Conservation (phyloP, 768 basidiomycete species). For the Leccinellum luteum region DNA sequence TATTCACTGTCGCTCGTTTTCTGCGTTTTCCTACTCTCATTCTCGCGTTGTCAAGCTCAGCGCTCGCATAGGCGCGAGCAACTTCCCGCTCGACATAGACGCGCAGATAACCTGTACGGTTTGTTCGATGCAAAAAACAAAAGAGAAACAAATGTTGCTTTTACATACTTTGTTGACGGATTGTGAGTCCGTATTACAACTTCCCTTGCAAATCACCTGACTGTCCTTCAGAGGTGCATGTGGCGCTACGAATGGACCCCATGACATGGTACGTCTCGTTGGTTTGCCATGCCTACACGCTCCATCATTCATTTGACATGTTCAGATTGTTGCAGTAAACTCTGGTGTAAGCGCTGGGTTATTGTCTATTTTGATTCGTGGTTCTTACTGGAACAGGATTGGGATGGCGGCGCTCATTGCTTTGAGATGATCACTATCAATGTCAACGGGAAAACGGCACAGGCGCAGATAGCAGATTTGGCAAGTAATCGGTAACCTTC, state of each 20-base stretch:
- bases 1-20: conserved; percentile 23
- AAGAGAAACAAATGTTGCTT: conserved; percentile 15
- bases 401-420: conserved; percentile 39
- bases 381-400: conserved; percentile 34
- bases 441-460: conserved; percentile 34
- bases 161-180: conserved; percentile 31
- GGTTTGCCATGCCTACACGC: background rate
- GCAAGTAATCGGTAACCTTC: conserved; percentile 25
- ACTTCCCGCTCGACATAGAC: conserved; percentile 9
- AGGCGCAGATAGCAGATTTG: conserved; percentile 45
- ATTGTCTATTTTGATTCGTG: background rate
- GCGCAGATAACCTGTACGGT: background rate
- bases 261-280: conserved; percentile 25
- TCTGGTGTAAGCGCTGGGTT: conserved; percentile 30
- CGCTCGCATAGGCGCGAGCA: conserved; percentile 11
- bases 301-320: background rate
- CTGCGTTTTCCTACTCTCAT: conserved; percentile 15
- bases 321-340: conserved; percentile 46
- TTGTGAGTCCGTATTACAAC: conserved; percentile 12
- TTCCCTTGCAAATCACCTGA: background rate
- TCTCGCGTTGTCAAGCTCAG: conserved; percentile 7
- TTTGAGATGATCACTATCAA: conserved; percentile 44
- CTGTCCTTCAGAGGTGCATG: conserved; percentile 41
- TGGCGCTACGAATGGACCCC: conserved; percentile 19
- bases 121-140: conserved; percentile 8